Evolutionary conservation across 176 grass and related monocot species (phyloP).

Genomic region (Phragmites australis): DNA sequence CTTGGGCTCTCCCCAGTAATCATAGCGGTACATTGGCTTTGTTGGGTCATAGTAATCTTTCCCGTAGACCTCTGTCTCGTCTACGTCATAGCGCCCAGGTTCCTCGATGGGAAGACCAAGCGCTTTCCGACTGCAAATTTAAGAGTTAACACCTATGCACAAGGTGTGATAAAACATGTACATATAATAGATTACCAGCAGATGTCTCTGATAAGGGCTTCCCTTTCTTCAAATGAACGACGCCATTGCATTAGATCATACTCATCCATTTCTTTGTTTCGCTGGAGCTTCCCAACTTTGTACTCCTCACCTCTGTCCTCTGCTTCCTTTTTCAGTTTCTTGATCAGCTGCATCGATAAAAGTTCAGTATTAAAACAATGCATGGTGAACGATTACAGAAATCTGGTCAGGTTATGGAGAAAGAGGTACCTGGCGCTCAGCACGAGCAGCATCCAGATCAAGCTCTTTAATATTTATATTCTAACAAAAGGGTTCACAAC

Average conservation of each 20-base stretch:
- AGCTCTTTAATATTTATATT: constrained; percentile 77
- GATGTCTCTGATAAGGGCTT: constrained; percentile 91
- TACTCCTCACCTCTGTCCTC: constrained; percentile 74
- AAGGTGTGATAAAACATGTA: not conserved
- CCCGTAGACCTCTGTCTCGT: constrained; percentile 71
- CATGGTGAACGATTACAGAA: not conserved
- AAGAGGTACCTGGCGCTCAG: constrained; percentile 72
- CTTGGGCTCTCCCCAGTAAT: constrained; percentile 67
- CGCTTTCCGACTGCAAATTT: constrained; percentile 61
- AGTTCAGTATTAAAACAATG: constrained; percentile 13
- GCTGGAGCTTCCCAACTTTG: constrained; percentile 53
- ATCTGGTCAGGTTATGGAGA: not conserved
- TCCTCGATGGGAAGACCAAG: constrained; percentile 77
- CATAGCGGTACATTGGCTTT: constrained; percentile 71
- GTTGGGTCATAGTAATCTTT: constrained; percentile 69
- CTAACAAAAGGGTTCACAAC: constrained; percentile 43
- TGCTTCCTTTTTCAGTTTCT: constrained; percentile 65
- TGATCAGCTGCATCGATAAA: constrained; percentile 56
- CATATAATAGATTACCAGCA: constrained; percentile 52
- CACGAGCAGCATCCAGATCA: constrained; percentile 72
- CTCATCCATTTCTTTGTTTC: constrained; percentile 88
- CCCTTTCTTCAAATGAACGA: constrained; percentile 78
- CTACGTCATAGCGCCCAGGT: constrained; percentile 69
- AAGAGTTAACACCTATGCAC: not conserved
- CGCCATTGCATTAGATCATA: constrained; percentile 91